phyloP scores from a whole-genome alignment of 306 rosid genomes.

The Vigna nakashimae region DNA sequence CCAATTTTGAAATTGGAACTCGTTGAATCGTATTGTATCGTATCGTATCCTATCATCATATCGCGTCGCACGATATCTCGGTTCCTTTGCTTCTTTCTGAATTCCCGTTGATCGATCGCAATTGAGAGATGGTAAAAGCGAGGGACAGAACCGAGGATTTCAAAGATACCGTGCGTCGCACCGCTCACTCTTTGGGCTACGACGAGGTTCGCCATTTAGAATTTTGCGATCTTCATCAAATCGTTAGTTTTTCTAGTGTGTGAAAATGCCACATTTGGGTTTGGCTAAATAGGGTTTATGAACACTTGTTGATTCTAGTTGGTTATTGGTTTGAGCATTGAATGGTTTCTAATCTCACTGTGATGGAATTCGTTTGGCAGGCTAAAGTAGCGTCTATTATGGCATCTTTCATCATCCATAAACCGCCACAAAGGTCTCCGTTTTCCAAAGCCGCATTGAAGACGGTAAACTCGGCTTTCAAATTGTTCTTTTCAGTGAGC shows the following conservation, averaged over 20 bases:
- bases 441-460: conserved; percentile 82
- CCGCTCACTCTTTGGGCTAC: conserved; percentile 73
- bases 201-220: conserved; percentile 64
- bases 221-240: background rate
- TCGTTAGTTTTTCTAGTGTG: background rate
- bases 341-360: background rate
- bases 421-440: conserved; percentile 76
- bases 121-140: conserved; percentile 51
- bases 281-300: conserved; percentile 12
- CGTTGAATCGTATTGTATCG: background rate
- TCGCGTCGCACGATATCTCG: background rate
- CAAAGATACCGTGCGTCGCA: conserved; percentile 84
- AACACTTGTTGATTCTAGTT: background rate
- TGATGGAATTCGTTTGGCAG: conserved; percentile 51
- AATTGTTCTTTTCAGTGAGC: background rate
- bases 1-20: background rate
- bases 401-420: conserved; percentile 89
- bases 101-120: conserved; percentile 13
- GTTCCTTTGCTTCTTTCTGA: background rate
- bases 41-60: background rate
- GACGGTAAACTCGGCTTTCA: conserved; percentile 62
- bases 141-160: conserved; percentile 92
- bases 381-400: conserved; percentile 84
- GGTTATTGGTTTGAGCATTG: background rate
- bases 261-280: background rate